Conservation (phyloP, 371 early-diverging fungal genomes). For the Syncephalastrum monosporum region DNA sequence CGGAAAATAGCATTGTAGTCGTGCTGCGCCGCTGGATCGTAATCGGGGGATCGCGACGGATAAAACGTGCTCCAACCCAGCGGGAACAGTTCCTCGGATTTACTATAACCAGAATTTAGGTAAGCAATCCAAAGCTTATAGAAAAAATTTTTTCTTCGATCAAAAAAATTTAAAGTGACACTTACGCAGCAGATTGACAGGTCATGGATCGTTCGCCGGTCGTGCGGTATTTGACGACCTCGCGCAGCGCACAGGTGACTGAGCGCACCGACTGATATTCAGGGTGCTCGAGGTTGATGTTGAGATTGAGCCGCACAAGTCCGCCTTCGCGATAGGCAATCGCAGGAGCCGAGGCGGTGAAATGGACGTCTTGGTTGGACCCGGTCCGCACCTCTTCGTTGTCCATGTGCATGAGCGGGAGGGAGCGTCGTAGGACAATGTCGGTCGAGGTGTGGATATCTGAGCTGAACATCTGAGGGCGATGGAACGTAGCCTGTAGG, state of each 20-base stretch:
- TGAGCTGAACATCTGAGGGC: constrained; percentile 33
- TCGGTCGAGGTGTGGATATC: constrained; percentile 36
- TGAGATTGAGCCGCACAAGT: constrained; percentile 35
- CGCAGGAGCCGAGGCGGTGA: constrained; percentile 39
- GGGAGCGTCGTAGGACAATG: constrained; percentile 36
- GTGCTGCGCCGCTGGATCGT: constrained; percentile 17
- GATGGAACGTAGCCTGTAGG: constrained; percentile 32
- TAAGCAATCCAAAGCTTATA: not conserved
- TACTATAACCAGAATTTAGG: constrained; percentile 1
- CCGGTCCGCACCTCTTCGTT: constrained; percentile 31
- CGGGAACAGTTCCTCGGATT: constrained; percentile 24
- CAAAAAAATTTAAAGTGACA: not conserved
- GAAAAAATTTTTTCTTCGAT: not conserved
- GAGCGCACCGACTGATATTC: constrained; percentile 31
- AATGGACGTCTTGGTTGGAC: constrained; percentile 26
- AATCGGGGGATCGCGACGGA: constrained; percentile 19
- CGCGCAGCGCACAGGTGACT: constrained; percentile 45
- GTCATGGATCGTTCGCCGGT: constrained; percentile 22
- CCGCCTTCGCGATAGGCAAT: constrained; percentile 51
- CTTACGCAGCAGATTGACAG: constrained; percentile 10
- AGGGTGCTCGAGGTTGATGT: constrained; percentile 31
- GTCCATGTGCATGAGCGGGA: constrained; percentile 19
- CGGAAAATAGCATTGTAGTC: constrained; percentile 31
- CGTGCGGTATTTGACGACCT: constrained; percentile 45
- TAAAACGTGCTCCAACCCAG: constrained; percentile 30